A percentile compares a stretch with the other conserved stretches of the same genome.
These are phyloP conservation scores for Platanthera zijinensis DNA, from an alignment of 106 monocot species.

Conservation along the genomic window DNA sequence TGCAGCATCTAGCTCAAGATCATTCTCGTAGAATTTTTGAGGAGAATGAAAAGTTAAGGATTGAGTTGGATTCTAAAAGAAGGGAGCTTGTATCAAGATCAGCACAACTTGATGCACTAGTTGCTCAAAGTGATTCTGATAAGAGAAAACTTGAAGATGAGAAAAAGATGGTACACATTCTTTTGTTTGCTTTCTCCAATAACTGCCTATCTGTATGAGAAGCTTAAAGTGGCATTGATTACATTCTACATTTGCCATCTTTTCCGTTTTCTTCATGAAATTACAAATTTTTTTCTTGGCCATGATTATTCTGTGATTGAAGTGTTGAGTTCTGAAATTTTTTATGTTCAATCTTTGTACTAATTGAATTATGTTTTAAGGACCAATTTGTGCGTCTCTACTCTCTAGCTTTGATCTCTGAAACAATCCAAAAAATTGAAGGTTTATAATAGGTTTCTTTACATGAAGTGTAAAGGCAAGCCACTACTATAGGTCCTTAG, in stretches of 20 bases:
- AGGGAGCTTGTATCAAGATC: constrained; percentile 55
- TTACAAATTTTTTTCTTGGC: neutral
- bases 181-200: neutral
- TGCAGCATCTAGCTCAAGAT: constrained; percentile 61
- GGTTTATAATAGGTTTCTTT: no score
- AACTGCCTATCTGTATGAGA: neutral
- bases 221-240: neutral
- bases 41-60: constrained; percentile 65
- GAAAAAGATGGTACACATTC: constrained; percentile 54
- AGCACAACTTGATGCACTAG: constrained; percentile 48
- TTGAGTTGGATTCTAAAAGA: constrained; percentile 58
- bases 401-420: no score
- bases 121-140: constrained; percentile 47
- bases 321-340: no score
- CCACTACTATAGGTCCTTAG: no score
- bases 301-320: neutral
- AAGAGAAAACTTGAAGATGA: constrained; percentile 54
- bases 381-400: no score
- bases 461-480: no score
- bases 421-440: no score
- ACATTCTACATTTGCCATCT: neutral
- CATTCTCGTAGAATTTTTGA: constrained; percentile 57
- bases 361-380: no score
- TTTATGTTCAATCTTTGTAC: no score
- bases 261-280: neutral